A percentile compares a stretch with the other conserved stretches of the same genome.
Evolutionary conservation across 345 rosid species (phyloP).

Genomic region (Eucalyptus cloeziana): DNA sequence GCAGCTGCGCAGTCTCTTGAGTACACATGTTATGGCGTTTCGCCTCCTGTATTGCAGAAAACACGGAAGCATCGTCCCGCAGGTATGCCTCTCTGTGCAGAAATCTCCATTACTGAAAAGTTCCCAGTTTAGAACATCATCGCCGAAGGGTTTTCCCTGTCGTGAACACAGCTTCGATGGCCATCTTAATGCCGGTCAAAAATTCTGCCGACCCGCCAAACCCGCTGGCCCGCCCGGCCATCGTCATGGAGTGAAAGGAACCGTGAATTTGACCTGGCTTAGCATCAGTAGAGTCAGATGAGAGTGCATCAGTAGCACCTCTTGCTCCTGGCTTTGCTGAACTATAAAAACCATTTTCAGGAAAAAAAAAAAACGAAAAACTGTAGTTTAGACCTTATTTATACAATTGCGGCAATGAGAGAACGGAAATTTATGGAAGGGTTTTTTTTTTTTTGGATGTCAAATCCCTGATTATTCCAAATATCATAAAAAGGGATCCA

Average conservation of each 20-base stretch:
- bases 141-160: not conserved
- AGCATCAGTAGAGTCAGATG: not conserved
- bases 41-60: fast-evolving
- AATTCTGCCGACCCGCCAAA: not conserved
- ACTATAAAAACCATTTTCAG: not conserved
- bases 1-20: not conserved
- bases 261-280: not conserved
- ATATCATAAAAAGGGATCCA: not conserved
- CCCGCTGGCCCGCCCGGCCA: not conserved
- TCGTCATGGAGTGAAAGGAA: not conserved
- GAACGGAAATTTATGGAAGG: not conserved
- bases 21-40: not conserved
- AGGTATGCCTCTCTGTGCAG: not conserved
- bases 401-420: not conserved
- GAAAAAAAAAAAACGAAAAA: not conserved
- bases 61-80: not conserved
- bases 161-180: not conserved
- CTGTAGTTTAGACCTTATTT: not conserved
- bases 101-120: not conserved
- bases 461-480: not conserved
- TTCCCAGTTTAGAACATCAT: not conserved
- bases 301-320: not conserved
- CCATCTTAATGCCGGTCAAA: not conserved
- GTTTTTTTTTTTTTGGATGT: too few relatives aligned
- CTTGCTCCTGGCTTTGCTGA: not conserved